Conservation (phyloP, 208 protist genomes). For the Tritrichomonas foetus region DNA sequence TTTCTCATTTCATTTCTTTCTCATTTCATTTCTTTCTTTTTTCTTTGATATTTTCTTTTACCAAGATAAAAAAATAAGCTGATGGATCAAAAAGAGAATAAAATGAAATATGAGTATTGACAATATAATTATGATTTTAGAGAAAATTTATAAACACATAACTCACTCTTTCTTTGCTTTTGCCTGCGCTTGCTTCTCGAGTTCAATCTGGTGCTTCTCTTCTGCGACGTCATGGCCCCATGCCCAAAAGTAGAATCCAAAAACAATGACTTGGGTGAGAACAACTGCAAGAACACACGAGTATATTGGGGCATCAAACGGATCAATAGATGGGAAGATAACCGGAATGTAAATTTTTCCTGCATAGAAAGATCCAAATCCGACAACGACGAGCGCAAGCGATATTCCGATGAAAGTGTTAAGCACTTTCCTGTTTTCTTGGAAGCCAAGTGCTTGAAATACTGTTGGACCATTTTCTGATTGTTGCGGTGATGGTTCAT, state of each 20-base stretch:
- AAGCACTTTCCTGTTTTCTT: neutral
- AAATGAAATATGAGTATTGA: too few species aligned
- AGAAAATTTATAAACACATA: too few species aligned
- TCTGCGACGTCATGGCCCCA: neutral
- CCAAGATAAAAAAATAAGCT: too few species aligned
- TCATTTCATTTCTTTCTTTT: too few species aligned
- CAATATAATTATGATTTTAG: too few species aligned
- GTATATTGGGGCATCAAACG: neutral
- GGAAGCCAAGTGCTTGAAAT: neutral
- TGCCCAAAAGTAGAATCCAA: neutral
- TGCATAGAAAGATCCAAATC: neutral
- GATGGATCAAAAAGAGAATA: too few species aligned
- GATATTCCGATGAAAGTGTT: neutral
- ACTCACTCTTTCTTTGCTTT: too few species aligned
- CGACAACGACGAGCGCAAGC: neutral
- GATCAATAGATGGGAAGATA: neutral
- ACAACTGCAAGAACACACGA: neutral
- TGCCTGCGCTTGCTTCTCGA: neutral
- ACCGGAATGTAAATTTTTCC: neutral
- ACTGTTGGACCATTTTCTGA: neutral
- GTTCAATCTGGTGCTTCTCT: neutral
- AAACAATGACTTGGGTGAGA: neutral
- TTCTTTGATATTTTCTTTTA: too few species aligned
- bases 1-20: too few species aligned
- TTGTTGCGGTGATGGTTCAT: neutral